Base-by-base conservation (phyloP, 768 basidiomycete species). In the Mycena venus region DNA sequence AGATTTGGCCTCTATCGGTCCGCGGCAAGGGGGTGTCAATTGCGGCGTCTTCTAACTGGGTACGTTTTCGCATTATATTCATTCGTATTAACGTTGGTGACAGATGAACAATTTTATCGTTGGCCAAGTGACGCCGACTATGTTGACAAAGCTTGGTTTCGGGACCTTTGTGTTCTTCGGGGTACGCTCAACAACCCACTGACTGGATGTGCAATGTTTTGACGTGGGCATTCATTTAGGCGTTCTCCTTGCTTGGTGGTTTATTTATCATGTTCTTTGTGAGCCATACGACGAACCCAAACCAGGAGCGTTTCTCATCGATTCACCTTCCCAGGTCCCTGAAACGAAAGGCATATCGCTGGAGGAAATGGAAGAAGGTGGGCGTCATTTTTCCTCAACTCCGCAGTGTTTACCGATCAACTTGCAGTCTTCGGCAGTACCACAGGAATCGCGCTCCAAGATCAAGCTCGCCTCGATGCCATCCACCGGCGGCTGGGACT, bases 91-190 rank as follows among this genome's bases (percentile, higher is more conserved):
- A n/a, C n/a, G n/a, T n/a, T n/a, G n/a, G n/a, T n/a, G n/a, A n/a
- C n/a, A 91, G 91, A 93, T 94, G 92, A 93, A 94, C 81, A 94
- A 93, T 79, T 94, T 93, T 80, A 94, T 94, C 77, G 90, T 92
- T 68, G 91, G 90, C 12, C 86, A 91, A 80, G 89, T 94, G 14
- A 95, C 94, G 7, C 94, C 94, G 3, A 87, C 91, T 1, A 94
- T 94, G 93, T 82, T 93, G 70, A 77, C 83, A n/a, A 85, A 92
- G 63, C 85, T 94, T 40, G 84, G 88, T 25, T 94, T 90, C 79
- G 92, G 92, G 14, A 94, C 94, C 1, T 95, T 95, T 79, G 86
- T 95, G 51, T 92, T 94, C 85, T 95, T 94, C 80, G 93, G 93
- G 53, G 90, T 91, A 78, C 69, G 88, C 8, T 71, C 11, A 6